phyloP scores from a whole-genome alignment of 345 rosid species.

The Aurinia saxatilis region DNA sequence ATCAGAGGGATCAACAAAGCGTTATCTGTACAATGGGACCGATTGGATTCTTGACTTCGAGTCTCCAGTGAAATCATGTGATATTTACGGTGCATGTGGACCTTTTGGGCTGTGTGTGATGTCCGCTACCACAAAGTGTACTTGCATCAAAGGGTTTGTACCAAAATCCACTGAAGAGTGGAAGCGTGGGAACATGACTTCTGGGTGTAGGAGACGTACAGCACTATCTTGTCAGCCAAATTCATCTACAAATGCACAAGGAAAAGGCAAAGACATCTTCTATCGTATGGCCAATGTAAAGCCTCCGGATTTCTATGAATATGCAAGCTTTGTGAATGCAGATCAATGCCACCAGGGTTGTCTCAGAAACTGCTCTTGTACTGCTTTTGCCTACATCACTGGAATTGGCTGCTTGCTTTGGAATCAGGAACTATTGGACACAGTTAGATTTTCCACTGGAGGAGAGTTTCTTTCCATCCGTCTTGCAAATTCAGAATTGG shows the following conservation, averaged over 20 bases:
- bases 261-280: background rate
- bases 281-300: background rate
- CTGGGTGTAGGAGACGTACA: background rate
- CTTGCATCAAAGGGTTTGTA: slow-evolving; percentile 16
- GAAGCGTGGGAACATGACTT: background rate
- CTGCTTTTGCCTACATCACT: slow-evolving; percentile 31
- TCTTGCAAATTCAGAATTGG: slow-evolving; percentile 48
- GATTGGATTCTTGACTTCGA: background rate
- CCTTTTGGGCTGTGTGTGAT: slow-evolving; percentile 7
- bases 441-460: slow-evolving; percentile 25
- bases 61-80: slow-evolving; percentile 5
- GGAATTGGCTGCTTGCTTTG: slow-evolving; percentile 51
- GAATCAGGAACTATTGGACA: slow-evolving; percentile 41
- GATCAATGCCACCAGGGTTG: slow-evolving; percentile 4
- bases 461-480: slow-evolving; percentile 34
- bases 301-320: slow-evolving; percentile 4
- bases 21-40: slow-evolving; percentile 12
- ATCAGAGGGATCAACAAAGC: slow-evolving; percentile 16
- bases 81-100: slow-evolving; percentile 10
- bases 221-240: slow-evolving; percentile 1
- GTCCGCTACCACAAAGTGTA: background rate
- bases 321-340: background rate
- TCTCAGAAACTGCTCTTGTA: slow-evolving; percentile 45
- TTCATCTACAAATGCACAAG: background rate
- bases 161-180: slow-evolving; percentile 10